Evolutionary conservation across 1,139 yeast species (phyloP), one percentile per base, ranked within the genome.

Genomic region (Yamadazyma atlantica): DNA sequence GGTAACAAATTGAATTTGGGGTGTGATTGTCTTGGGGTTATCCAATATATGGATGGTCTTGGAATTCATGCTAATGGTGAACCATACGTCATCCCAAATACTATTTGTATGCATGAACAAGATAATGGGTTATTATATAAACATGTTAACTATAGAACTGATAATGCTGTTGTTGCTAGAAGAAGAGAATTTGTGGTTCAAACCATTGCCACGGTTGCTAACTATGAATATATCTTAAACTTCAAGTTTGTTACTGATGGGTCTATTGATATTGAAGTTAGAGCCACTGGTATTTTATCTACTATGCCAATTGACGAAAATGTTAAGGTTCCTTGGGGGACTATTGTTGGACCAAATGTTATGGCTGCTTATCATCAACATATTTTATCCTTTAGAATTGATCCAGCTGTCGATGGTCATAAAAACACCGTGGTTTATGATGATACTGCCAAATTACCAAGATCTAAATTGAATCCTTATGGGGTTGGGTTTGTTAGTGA

Each of bases 281-380:
- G 95, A 66, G 95, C 95, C 44, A 86, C 95, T 39, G 96, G 96
- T 72, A 85, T 87, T 50, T 68, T 82, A 53, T 80, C 86, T 24
- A 82, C 89, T 42, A 85, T 84, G 84, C 90, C 92, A 54, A 83
- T 85, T 54, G 95, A 87, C 49, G 82, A 76, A 49, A 82, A 80
- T 56, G 80, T 78, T 54, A 76, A 69, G 42, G 86, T 85, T 49
- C 85, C 85, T 49, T 86, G 87, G 83, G 94, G 95, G 55, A 86
- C 92, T 24, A 74, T 80, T 51, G 87, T 87, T 43, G 90, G 89
- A 19, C 95, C 95, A 47, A 82, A 86, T 55, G 92, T 83, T 41
- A 75, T 85, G 76, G 96, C 96, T 37, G 84, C 95, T 26, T 83
- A 83, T 65, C 96, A 87, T 63, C 96, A 87, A 72, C 96, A 87